Base-by-base conservation (phyloP, 31 red algal genomes). In the Odonthalia washingtoniensis region DNA sequence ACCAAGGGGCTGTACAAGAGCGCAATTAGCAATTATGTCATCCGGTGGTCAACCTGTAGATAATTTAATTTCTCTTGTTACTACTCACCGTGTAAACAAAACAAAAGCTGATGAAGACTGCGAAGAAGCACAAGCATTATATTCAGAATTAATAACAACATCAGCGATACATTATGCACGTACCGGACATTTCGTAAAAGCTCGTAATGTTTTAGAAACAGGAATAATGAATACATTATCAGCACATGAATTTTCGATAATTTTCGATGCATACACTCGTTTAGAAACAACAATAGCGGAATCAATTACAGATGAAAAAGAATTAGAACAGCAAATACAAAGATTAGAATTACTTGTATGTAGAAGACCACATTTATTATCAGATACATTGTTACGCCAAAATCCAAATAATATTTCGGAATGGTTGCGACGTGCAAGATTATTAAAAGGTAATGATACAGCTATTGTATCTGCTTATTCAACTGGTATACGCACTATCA, bases 341-440 rank as follows among this genome's bases (percentile, higher is more conserved):
- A 52, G 76, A 14, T 53, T 95, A 3, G 88, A 95, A 49, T 46
- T 80, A 31, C 75, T 95, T 40, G 82, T 83, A 0, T 68, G 91
- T 49, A 67, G 88, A 24, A 45, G 93, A n/a, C 93, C 93, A 0
- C 81, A 91, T 65, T 27, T 95, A 12, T 74, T 95, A 33, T 95
- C 93, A 9, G 80, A 86, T 76, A 81, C 91, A 26, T 75, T 66
- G 65, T 65, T 95, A 17, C 82, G 93, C 26, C 93, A 91, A 38
- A 90, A 95, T 78, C 93, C 93, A 41, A 76, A 95, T 46, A 95
- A 91, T 84, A 80, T 95, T 49, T 81, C 88, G 63, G 93, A 95
- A 83, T 95, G 93, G 93, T 89, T 91, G 60, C 91, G 91, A 35
- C 84, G 93, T 52, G 93, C 93, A 1, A 45, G 90, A 34, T 81